Percentiles rank a stretch among this genome's conserved stretches.
These are phyloP conservation scores for Solanum bulbocastanum DNA, from an alignment of 257 asterid genomes.

Conservation along the genomic window DNA sequence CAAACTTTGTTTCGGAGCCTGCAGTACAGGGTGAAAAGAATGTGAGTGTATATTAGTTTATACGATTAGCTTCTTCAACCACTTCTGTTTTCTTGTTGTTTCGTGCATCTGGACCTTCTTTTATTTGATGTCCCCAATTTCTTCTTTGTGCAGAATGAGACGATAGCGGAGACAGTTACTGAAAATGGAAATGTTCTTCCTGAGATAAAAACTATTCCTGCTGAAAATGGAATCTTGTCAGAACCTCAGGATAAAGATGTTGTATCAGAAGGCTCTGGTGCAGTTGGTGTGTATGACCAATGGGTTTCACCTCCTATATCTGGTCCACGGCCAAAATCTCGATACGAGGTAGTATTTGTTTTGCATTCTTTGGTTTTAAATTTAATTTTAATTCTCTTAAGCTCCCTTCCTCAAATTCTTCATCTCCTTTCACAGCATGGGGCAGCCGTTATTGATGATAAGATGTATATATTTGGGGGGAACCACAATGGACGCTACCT, in stretches of 20 bases:
- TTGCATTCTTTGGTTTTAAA: neutral
- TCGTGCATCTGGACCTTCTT: neutral
- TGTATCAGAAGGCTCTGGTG: slow-evolving; percentile 53
- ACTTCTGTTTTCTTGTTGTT: neutral
- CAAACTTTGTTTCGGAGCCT: slow-evolving; percentile 62
- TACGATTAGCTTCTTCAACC: neutral
- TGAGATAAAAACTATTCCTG: slow-evolving; percentile 50
- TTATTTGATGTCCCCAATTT: neutral
- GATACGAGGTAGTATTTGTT: slow-evolving; percentile 72
- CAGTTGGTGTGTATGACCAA: slow-evolving; percentile 70
- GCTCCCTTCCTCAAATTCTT: neutral
- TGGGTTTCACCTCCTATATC: slow-evolving; percentile 79
- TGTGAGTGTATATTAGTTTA: slow-evolving; percentile 42
- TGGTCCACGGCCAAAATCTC: slow-evolving; percentile 62
- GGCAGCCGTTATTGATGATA: slow-evolving; percentile 78
- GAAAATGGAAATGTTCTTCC: slow-evolving; percentile 43
- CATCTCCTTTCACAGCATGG: slow-evolving; percentile 56
- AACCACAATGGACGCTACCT: slow-evolving; percentile 92
- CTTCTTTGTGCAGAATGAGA: slow-evolving; percentile 42
- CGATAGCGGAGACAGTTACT: slow-evolving; percentile 33
- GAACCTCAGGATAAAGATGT: slow-evolving; percentile 79
- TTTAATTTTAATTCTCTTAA: neutral
- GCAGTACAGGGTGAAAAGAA: slow-evolving; percentile 58
- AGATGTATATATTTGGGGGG: slow-evolving; percentile 93
- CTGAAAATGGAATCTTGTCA: slow-evolving; percentile 56